phyloP scores from a whole-genome alignment of 148 eudicot species.

The Beta vulgaris region DNA sequence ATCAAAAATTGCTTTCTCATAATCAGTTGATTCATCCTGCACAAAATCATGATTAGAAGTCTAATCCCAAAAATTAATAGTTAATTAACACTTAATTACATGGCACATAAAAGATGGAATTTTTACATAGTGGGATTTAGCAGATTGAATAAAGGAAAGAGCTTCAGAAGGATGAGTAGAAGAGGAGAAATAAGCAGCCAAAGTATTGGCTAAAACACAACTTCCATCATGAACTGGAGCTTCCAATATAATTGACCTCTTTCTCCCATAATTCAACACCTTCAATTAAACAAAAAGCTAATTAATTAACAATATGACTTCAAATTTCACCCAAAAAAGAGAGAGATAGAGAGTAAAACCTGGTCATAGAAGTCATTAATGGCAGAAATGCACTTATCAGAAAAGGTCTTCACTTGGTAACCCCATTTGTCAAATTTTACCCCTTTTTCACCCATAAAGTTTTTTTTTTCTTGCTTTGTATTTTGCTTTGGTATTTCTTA shows the following conservation, averaged over 20 bases:
- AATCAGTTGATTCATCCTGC: constrained; percentile 65
- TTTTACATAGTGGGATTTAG: constrained; percentile 55
- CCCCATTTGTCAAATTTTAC: constrained; percentile 71
- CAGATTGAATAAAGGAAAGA: constrained; percentile 47
- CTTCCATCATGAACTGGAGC: constrained; percentile 57
- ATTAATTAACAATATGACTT: neutral
- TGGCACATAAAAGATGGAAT: constrained; percentile 2
- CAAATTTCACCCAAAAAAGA: neutral
- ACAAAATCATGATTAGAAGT: neutral
- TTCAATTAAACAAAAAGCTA: constrained; percentile 20
- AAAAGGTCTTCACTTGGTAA: constrained; percentile 60
- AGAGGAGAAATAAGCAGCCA: constrained; percentile 60
- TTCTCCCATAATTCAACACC: constrained; percentile 78
- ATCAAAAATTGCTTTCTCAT: constrained; percentile 81
- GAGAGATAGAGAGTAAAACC: constrained; percentile 35
- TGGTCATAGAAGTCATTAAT: constrained; percentile 73
- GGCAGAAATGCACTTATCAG: constrained; percentile 66
- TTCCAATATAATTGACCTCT: constrained; percentile 61
- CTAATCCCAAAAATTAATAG: neutral
- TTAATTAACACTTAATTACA: constrained; percentile 3
- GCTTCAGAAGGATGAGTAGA: constrained; percentile 38
- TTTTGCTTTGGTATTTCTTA: neutral
- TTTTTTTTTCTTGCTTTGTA: neutral
- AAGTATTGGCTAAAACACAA: constrained; percentile 72
- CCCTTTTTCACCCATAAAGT: constrained; percentile 22